A percentile compares a stretch with the other conserved stretches of the same genome.
phyloP scores from a whole-genome alignment of 257 asterid genomes.

The Coffea eugenioides region DNA sequence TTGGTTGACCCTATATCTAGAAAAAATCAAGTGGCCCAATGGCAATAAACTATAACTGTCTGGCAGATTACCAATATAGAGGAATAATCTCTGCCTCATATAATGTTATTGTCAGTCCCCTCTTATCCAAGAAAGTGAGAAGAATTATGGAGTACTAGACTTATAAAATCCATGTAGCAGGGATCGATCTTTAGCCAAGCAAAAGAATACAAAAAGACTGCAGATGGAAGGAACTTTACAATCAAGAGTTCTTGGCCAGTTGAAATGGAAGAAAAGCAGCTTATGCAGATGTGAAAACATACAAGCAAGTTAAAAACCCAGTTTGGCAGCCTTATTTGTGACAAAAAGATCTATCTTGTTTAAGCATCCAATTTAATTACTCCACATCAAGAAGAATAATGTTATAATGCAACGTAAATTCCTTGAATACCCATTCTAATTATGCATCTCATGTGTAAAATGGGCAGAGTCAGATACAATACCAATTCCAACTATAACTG shows the following conservation, averaged over 20 bases:
- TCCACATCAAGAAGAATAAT: neutral
- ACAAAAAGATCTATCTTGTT: neutral
- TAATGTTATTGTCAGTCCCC: neutral
- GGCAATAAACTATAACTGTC: neutral
- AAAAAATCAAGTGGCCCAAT: neutral
- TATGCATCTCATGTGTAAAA: neutral
- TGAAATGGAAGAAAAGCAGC: neutral
- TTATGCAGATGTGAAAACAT: neutral
- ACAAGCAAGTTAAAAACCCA: neutral
- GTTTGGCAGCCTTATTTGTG: neutral
- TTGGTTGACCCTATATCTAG: neutral
- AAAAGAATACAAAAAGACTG: neutral
- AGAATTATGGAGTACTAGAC: neutral
- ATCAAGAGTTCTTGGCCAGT: neutral
- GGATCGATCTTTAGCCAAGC: neutral
- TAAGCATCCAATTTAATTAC: neutral
- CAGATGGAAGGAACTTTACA: neutral
- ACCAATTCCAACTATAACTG: conserved; percentile 98
- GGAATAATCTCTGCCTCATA: conserved; percentile 3
- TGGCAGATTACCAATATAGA: neutral
- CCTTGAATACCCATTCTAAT: neutral
- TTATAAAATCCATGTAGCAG: neutral
- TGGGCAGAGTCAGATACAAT: conserved; percentile 25
- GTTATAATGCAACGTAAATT: neutral
- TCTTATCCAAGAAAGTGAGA: neutral